phyloP scores from a whole-genome alignment of 768 basidiomycete species.

The Strobilomyces dryophilus region DNA sequence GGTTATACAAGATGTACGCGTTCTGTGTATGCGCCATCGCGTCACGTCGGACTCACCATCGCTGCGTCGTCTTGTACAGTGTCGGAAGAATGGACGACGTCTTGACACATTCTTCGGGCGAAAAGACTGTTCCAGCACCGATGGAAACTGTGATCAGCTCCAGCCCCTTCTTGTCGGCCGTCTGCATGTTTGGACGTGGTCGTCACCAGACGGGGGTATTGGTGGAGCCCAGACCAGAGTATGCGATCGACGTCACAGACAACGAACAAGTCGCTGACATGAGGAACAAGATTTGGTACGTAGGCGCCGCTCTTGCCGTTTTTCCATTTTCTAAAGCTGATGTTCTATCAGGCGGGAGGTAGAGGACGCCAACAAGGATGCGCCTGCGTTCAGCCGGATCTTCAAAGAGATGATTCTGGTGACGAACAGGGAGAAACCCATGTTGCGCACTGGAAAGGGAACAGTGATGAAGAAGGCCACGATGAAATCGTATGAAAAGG shows the following conservation, averaged over 20 bases:
- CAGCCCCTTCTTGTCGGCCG: background rate
- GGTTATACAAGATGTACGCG: background rate
- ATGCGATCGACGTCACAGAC: too few species aligned
- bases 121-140: constrained; percentile 31
- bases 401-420: constrained; percentile 52
- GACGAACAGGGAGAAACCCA: constrained; percentile 37
- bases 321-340: background rate
- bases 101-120: constrained; percentile 4
- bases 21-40: background rate
- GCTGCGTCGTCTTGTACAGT: background rate
- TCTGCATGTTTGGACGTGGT: background rate
- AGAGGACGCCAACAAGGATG: constrained; percentile 39
- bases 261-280: too few species aligned
- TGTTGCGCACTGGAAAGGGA: constrained; percentile 45
- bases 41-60: background rate
- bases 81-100: background rate
- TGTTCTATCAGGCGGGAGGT: constrained; percentile 30
- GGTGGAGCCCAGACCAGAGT: too few species aligned
- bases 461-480: constrained; percentile 41
- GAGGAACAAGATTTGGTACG: too few species aligned
- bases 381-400: constrained; percentile 40
- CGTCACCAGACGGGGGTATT: too few species aligned
- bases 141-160: background rate
- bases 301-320: too few species aligned
- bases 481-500: constrained; percentile 37